A percentile compares a stretch with the other conserved stretches of the same genome.
Evolutionary conservation across 2,329 filamentous ascomycete genomes (phyloP).

Genomic region (Trichophyton equinum): DNA sequence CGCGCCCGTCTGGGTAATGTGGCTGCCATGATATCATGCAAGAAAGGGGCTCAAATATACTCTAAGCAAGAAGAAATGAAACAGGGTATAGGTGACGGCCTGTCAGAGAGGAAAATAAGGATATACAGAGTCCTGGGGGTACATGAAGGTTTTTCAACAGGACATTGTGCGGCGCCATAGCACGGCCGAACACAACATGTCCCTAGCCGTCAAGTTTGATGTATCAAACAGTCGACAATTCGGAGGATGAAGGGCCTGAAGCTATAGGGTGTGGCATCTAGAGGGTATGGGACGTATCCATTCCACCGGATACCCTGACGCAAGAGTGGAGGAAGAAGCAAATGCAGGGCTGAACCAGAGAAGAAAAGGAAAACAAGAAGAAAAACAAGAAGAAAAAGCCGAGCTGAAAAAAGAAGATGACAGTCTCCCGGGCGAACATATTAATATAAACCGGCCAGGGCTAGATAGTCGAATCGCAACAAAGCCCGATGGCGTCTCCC

Average conservation of each 20-base stretch:
- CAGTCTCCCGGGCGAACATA: not conserved
- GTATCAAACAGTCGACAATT: not conserved
- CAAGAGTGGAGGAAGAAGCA: not conserved
- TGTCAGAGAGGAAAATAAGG: not conserved
- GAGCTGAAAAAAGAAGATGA: not conserved
- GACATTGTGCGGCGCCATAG: not conserved
- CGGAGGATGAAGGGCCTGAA: not conserved
- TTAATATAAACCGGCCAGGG: not conserved
- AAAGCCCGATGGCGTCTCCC: not conserved
- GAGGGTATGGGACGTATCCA: not conserved
- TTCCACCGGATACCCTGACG: not conserved
- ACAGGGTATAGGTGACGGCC: not conserved
- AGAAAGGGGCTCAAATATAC: not conserved
- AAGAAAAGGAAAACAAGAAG: not conserved
- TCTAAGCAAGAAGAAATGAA: not conserved
- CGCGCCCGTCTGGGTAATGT: conserved; percentile 7
- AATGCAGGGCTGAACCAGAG: not conserved
- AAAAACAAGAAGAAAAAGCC: not conserved
- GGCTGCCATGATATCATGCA: not conserved
- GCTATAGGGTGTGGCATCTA: not conserved
- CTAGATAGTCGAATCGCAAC: not conserved
- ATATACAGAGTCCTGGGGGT: not conserved
- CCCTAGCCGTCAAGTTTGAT: not conserved
- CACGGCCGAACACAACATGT: not conserved
- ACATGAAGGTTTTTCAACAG: not conserved